phyloP scores from a whole-genome alignment of 495 filamentous ascomycete species.

The Penicillium robsamsonii region DNA sequence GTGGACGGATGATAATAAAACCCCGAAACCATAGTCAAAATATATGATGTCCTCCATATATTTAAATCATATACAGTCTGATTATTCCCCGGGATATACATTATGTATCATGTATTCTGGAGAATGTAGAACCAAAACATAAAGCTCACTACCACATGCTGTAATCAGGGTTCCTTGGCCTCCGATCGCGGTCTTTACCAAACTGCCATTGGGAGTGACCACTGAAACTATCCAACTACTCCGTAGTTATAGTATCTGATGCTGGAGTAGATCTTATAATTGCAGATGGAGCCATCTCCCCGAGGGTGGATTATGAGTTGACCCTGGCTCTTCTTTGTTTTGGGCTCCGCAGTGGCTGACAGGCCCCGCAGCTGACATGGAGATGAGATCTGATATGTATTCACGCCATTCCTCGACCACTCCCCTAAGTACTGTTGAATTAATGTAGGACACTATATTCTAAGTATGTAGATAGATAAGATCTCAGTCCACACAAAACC shows the following conservation, averaged over 20 bases:
- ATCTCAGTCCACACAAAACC: background rate
- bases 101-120: background rate
- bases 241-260: no score
- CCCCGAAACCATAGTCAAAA: background rate
- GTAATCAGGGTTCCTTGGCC: slow-evolving; percentile 4
- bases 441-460: background rate
- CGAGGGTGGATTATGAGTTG: slow-evolving; percentile 7
- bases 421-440: background rate
- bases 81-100: background rate
- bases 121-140: background rate
- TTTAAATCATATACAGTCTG: slow-evolving; percentile 1
- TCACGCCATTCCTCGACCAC: background rate
- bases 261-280: slow-evolving; percentile 5
- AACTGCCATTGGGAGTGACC: background rate
- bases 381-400: slow-evolving; percentile 14
- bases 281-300: slow-evolving; percentile 3
- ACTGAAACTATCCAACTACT: background rate
- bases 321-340: slow-evolving; percentile 12
- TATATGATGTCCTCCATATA: background rate
- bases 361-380: slow-evolving; percentile 28
- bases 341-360: slow-evolving; percentile 33
- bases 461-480: background rate
- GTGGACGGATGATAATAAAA: slow-evolving; percentile 4
- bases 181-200: slow-evolving; percentile 3
- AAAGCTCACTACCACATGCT: slow-evolving; percentile 1